Conservation (phyloP, 768 basidiomycete genomes). For the Naganishia friedmannii region DNA sequence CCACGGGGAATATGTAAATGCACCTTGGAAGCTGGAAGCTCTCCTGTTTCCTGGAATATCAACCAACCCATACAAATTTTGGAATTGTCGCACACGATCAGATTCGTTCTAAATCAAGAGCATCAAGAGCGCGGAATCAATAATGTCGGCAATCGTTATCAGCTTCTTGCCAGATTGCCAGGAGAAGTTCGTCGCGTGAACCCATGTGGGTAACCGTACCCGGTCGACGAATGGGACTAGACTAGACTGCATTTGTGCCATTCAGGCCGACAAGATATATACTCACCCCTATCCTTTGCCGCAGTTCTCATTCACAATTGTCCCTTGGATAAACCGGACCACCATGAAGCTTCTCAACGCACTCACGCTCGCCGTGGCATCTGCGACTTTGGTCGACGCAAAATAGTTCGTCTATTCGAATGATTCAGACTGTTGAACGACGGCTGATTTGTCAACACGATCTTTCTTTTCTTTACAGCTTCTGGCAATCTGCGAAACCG, state of each 20-base stretch:
- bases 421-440: neutral
- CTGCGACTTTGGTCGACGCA: conserved; percentile 3
- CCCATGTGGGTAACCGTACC: neutral
- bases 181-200: neutral
- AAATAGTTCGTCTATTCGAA: neutral
- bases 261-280: neutral
- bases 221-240: neutral
- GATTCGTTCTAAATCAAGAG: neutral
- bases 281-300: neutral
- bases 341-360: conserved; percentile 8
- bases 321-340: neutral
- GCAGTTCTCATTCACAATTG: neutral
- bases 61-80: neutral
- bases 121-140: neutral
- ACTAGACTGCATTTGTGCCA: neutral
- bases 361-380: conserved; percentile 13
- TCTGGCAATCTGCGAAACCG: neutral
- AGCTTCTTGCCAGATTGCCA: too few species aligned
- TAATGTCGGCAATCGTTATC: conserved; percentile 7
- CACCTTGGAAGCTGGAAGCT: too few species aligned
- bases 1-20: too few species aligned
- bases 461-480: neutral
- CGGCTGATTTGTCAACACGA: neutral
- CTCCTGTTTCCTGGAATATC: neutral
- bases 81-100: neutral